Evolutionary conservation across 2,329 filamentous ascomycete species (phyloP).

Genomic region (Ceratocystis lukuohia): DNA sequence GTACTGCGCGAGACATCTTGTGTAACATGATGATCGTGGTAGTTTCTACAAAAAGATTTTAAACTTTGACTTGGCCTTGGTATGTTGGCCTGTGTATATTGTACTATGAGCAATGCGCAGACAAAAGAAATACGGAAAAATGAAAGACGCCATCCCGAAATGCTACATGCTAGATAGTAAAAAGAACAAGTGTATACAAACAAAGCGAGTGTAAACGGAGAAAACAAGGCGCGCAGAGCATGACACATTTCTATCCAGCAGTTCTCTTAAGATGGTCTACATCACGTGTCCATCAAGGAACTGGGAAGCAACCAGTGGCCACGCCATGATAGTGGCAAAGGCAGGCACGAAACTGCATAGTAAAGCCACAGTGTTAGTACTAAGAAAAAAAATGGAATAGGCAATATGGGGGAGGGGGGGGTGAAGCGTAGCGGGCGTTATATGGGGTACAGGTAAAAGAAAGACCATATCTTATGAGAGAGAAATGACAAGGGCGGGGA

Average conservation of each 20-base stretch:
- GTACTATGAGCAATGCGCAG: neutral
- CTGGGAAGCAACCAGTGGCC: conserved; percentile 26
- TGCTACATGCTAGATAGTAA: neutral
- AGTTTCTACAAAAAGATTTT: no score
- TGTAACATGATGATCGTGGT: neutral
- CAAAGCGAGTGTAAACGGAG: neutral
- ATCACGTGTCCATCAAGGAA: conserved; percentile 26
- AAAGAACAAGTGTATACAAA: no score
- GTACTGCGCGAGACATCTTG: neutral
- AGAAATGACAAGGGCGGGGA: neutral
- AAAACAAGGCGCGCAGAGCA: neutral
- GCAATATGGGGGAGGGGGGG: neutral
- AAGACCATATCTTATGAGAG: neutral
- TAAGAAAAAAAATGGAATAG: neutral
- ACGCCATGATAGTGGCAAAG: conserved; percentile 27
- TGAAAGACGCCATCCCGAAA: neutral
- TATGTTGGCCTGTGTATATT: neutral
- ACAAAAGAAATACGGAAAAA: neutral
- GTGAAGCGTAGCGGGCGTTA: no score
- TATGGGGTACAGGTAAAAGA: neutral
- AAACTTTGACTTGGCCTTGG: no score
- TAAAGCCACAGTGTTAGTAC: conserved; percentile 4
- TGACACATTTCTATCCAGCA: neutral
- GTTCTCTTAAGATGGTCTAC: conserved; percentile 8
- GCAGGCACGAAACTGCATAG: conserved; percentile 27